phyloP scores from a whole-genome alignment of 208 protist genomes.

The Leishmania arabica region DNA sequence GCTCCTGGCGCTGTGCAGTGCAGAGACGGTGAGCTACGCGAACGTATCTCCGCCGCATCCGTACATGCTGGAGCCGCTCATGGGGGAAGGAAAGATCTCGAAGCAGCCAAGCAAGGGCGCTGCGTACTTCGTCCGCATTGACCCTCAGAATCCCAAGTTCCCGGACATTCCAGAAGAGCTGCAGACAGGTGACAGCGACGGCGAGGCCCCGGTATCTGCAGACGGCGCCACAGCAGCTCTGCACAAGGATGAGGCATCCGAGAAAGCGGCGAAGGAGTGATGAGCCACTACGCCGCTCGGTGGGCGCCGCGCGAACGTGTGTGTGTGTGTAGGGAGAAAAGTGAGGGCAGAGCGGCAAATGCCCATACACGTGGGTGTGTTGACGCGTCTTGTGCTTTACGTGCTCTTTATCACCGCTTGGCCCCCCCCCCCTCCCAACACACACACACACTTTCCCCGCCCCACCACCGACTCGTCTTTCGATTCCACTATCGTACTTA shows the following conservation, averaged over 20 bases:
- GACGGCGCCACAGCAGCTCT: background rate
- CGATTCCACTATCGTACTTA: background rate
- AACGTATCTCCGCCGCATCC: slow-evolving; percentile 80
- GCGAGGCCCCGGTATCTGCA: slow-evolving; percentile 2
- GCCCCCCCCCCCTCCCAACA: no score
- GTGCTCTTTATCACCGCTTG: background rate
- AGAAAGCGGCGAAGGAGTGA: slow-evolving; percentile 11
- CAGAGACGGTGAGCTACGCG: slow-evolving; percentile 70
- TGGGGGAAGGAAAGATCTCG: slow-evolving; percentile 74
- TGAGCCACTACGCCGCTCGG: background rate
- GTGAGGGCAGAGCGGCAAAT: background rate
- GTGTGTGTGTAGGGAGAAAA: background rate
- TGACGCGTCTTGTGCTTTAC: background rate
- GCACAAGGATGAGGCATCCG: background rate
- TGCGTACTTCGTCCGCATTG: slow-evolving; percentile 54
- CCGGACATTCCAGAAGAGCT: slow-evolving; percentile 88
- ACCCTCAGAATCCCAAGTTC: slow-evolving; percentile 82
- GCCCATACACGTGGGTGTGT: background rate
- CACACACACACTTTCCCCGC: background rate
- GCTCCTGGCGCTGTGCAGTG: slow-evolving; percentile 67
- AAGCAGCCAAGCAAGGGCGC: slow-evolving; percentile 71
- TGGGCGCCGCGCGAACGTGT: background rate
- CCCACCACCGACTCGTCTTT: background rate
- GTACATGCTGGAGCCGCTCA: slow-evolving; percentile 87
- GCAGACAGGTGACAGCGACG: slow-evolving; percentile 30